Base-by-base conservation (phyloP, 2,329 filamentous ascomycete species). In the Sporothrix schenckii region DNA sequence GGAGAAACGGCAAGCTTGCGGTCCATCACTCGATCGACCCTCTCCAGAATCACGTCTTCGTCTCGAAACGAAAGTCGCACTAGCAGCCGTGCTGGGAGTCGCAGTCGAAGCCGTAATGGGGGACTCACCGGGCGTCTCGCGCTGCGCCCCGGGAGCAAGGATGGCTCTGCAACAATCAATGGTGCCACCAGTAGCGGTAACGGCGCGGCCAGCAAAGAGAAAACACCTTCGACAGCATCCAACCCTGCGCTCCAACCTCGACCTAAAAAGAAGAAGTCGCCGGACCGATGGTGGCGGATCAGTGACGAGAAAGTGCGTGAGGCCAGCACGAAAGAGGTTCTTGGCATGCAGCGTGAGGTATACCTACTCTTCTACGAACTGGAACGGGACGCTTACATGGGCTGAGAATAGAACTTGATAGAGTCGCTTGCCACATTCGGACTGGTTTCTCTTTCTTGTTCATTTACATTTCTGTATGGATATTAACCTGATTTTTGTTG, bases 291-390 rank as follows among this genome's bases (percentile, higher is more conserved):
- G 95, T 99, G 95, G 95, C 89, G 95, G 49, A 97, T 99, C 74
- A 97, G 94, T 74, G 95, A 99, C 78, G 95, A 99, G 74, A 97
- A 96, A 80, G 88, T 98, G 76, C 95, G 94, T 78, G 94, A 98
- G 80, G 91, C 93, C 74, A 97, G 94, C 83, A 98, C 94, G 6
- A 88, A 86, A 69, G 95, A 99, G 75, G 93, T 99, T 7, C 80
- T 99, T 71, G 88, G 89, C 9, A 97, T 97, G 93, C 93, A 97
- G 80, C 91, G 90, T 76, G 95, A 99, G 80, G 94, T 98, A 0
- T 99, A 99, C 79, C 82, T 99, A 78, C 80, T 99, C 67, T 99
- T 99, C 79, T 99, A 99, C 80, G 94, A 98, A 83, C 82, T 97
- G 75, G 91, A 94, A 74, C 75, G 74, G 16, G 70, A 73, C 27